Percentiles rank a stretch among this genome's conserved stretches.
These are phyloP conservation scores for Pichia sp. DNA, from an alignment of 1,139 yeast genomes.

Conservation along the genomic window DNA sequence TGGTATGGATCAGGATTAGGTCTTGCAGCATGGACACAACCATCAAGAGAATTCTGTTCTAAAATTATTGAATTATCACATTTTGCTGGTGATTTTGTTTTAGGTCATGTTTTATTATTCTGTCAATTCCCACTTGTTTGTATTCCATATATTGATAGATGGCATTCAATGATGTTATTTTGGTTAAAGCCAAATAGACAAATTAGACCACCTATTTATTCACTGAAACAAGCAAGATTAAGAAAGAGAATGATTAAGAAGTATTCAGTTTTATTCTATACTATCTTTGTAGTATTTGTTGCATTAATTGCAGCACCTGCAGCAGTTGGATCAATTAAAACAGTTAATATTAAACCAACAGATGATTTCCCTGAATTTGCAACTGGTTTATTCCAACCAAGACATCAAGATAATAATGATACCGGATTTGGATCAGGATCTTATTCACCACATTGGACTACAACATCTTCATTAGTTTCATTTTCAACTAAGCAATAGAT, in stretches of 20 bases:
- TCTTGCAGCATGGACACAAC: slow-evolving; percentile 94
- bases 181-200: slow-evolving; percentile 98
- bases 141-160: slow-evolving; percentile 87
- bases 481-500: slow-evolving; percentile 61
- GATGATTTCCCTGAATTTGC: slow-evolving; percentile 42
- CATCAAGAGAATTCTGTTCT: slow-evolving; percentile 91
- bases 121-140: slow-evolving; percentile 81
- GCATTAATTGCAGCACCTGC: slow-evolving; percentile 91
- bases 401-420: slow-evolving; percentile 73
- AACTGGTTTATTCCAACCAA: slow-evolving; percentile 83
- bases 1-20: slow-evolving; percentile 97
- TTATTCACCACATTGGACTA: slow-evolving; percentile 48
- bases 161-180: slow-evolving; percentile 98
- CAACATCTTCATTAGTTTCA: slow-evolving; percentile 48
- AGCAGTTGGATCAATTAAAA: slow-evolving; percentile 44
- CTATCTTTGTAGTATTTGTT: slow-evolving; percentile 62
- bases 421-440: slow-evolving; percentile 57
- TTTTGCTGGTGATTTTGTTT: slow-evolving; percentile 92
- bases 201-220: slow-evolving; percentile 97
- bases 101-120: slow-evolving; percentile 86
- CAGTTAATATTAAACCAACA: slow-evolving; percentile 33
- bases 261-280: slow-evolving; percentile 78
- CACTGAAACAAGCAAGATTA: slow-evolving; percentile 92
- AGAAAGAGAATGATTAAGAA: slow-evolving; percentile 98
- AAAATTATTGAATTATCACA: slow-evolving; percentile 91